Base-by-base conservation (phyloP, 2,329 filamentous ascomycete species). In the Cryphonectria carpinicola region DNA sequence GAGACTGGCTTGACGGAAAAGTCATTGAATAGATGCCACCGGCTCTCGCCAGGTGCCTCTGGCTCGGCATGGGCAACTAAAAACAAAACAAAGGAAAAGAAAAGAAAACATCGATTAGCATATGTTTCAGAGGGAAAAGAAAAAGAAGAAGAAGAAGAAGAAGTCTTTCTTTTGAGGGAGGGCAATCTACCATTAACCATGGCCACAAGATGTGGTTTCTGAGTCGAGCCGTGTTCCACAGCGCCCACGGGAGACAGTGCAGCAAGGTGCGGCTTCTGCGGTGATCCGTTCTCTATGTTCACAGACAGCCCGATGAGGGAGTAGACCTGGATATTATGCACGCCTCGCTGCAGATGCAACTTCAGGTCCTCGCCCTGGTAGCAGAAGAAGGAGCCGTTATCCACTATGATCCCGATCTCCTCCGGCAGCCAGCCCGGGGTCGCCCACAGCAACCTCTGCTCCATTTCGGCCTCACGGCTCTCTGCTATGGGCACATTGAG, bases 21-120 rank as follows among this genome's bases (percentile, higher is more conserved):
- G 81, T 99, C 96, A 76, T 99, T 99, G 83, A 99, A 98, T 1
- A 99, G 82, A 81, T 98, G 94, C 97, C 97, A 99, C 75, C 92
- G 91, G 76, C 89, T 91, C 73, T 89, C 86, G 4, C 83, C 84
- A 0, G 89, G 86, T 0, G 87, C 79, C 58, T 87, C 84, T 0
- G 86, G 84, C 68, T 89, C 88, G 0, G 92, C 89, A 66, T 93
- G 89, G 17, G 88, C 88, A 70, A 92, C 91, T 92, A 68, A 22
- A 37, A 28, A 68, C 22, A 37, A 28, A 17, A 10, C 32, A 37
- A 32, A 49, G 13, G 14, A 8, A 63, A n/a, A 14, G 11, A 5
- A 22, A 49, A 49, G 3, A 41, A 60, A 60, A 4, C 32, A 46
- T 60, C 7, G 2, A 22, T 65, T 8, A 58, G 54, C 32, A n/a